phyloP scores from a whole-genome alignment of 2,329 filamentous ascomycete genomes.

The Cytospora leucostoma region DNA sequence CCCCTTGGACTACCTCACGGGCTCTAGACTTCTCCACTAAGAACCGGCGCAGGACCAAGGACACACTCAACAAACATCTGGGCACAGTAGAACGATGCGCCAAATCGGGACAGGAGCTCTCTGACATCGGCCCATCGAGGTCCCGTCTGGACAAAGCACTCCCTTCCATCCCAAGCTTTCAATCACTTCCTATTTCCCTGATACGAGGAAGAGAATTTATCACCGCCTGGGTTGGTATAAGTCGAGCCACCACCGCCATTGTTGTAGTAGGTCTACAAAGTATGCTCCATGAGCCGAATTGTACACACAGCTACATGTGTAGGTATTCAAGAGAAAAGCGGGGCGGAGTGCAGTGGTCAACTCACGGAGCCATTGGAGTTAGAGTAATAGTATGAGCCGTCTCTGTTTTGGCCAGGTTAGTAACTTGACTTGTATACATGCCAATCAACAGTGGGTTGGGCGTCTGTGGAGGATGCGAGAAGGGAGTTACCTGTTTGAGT shows the following conservation, averaged over 20 bases:
- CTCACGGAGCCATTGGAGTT: constrained; percentile 62
- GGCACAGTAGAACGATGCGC: too few relatives aligned
- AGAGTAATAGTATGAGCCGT: constrained; percentile 74
- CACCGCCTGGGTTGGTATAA: constrained; percentile 60
- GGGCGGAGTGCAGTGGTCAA: not conserved
- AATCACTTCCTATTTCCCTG: constrained; percentile 21
- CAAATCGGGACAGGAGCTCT: too few relatives aligned
- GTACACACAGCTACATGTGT: not conserved
- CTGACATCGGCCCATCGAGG: too few relatives aligned
- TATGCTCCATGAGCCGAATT: not conserved
- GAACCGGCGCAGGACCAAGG: too few relatives aligned
- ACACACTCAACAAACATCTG: too few relatives aligned
- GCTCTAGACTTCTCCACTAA: too few relatives aligned
- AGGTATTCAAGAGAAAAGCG: not conserved
- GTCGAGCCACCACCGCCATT: constrained; percentile 56
- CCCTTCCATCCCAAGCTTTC: too few relatives aligned
- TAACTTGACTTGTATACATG: not conserved
- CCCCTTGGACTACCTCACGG: not conserved
- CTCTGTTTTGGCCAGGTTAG: constrained; percentile 31
- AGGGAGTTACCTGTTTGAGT: constrained; percentile 60
- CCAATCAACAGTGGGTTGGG: too few relatives aligned
- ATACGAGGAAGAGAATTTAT: constrained; percentile 33
- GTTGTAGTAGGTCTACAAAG: constrained; percentile 61
- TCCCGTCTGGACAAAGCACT: not conserved
- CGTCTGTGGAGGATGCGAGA: not conserved